Evolutionary conservation across 2,329 filamentous ascomycete species (phyloP), one percentile per base, ranked within the genome.

Genomic region (Graphilbum sp.): DNA sequence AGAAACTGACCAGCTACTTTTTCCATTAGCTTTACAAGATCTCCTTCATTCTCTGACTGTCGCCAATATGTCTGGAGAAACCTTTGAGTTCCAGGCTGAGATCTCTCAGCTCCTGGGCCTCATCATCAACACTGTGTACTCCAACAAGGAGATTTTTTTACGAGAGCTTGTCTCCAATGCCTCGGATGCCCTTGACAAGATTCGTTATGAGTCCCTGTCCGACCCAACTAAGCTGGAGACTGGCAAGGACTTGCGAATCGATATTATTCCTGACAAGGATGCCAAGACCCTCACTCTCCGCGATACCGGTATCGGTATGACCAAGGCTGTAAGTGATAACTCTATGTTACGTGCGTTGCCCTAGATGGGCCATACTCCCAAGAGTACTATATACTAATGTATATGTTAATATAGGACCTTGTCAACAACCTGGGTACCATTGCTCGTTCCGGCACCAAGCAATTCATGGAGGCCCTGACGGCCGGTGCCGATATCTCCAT

Each of bases 91-190:
- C 74, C 90, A 98, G 81, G 90, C 90, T 81, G 90, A 98, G 83
- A 98, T 98, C 62, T 96, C 88, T 82, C 90, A 98, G 84, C 84
- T 98, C 51, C 82, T 98, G 61, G 86, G 80, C 53, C 83, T 98
- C 62, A 98, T 98, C 69, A 98, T 98, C 77, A 98, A 98, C 83
- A 96, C 90, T 51, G 90, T 98, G 71, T 98, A 96, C 76, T 95
- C 87, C 54, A 98, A 98, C 81, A 98, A 98, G 76, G 90, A 96
- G 70, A 96, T 98, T 62, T 98, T 98, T 79, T 70, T 98, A 56
- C 74, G 90, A 80, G 90, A 98, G 70, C 62, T 98, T 54, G 84
- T 98, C 58, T 96, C 90, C 69, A 98, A 98, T 69, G 80, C 81
- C 59, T 96, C 88, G 56, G 90, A 98, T 80, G 90, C 90, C 45